These are phyloP conservation scores for Erodium moschatum DNA, from an alignment of 441 rosid genomes.

Conservation along the genomic window DNA sequence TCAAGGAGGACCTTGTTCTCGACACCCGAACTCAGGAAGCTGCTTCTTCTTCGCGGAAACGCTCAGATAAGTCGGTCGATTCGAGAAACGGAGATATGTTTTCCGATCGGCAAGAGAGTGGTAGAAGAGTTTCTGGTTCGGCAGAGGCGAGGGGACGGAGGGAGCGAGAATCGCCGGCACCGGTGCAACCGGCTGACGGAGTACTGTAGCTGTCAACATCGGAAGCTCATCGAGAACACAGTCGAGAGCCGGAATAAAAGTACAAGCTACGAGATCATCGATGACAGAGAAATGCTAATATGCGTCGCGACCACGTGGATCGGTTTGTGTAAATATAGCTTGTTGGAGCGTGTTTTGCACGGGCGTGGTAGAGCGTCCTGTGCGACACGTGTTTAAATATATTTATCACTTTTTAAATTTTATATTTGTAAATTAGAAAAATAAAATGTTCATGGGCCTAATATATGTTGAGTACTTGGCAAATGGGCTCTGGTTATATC, in stretches of 20 bases:
- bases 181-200: conserved; percentile 24
- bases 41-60: conserved; percentile 28
- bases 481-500: too few species aligned
- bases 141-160: neutral
- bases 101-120: neutral
- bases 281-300: neutral
- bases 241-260: neutral
- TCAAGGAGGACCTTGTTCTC: conserved; percentile 27
- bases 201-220: conserved; percentile 27
- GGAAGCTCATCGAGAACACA: neutral
- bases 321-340: neutral
- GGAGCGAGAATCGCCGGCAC: conserved; percentile 6
- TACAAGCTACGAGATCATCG: neutral
- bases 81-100: conserved; percentile 15
- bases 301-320: neutral
- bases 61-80: conserved; percentile 20
- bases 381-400: too few species aligned
- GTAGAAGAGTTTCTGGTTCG: conserved; percentile 15
- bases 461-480: too few species aligned
- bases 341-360: neutral
- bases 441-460: too few species aligned
- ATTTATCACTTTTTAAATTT: too few species aligned
- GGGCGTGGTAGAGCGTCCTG: neutral
- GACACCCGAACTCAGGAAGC: conserved; percentile 20
- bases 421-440: too few species aligned